Evolutionary conservation across 2,329 filamentous ascomycete species (phyloP), one percentile per base, ranked within the genome.

Genomic region (Sporothrix inflata): DNA sequence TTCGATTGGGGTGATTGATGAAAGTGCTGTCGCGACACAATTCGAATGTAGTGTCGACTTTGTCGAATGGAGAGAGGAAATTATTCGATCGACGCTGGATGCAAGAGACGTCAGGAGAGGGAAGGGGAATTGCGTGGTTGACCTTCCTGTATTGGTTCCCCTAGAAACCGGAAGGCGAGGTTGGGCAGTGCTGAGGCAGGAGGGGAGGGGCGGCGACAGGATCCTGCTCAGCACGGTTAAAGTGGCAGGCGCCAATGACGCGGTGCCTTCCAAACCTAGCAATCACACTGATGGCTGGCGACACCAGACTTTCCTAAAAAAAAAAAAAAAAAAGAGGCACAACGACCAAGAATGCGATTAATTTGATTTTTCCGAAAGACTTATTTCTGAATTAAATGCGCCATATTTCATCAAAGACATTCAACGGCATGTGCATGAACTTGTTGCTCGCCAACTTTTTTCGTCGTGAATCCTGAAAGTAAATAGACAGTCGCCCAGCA

Each of bases 101-200:
- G 27, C 45, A 24, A 34, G 7, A n/a, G 60, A 21, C 7, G 24
- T n/a, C 24, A 45, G 24, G 45, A 67, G 47, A 21, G 27, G 19
- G 34, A 19, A 53, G 30, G 45, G 19, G 42, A 53, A 16, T 27
- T 45, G 60, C n/a, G 38, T 27, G 21, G 38, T 42, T 42, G 57
- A 14, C n/a, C 30, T 65, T 6, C n/a, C 60, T 65, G 11, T 27
- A n/a, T 65, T 24, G 60, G 65, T 67, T 67, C 45, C 65, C 65
- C 65, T 24, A 67, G 65, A 67, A 67, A 67, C 65, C 61, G 65
- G 65, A 67, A 67, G 65, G 65, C 19, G 27, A 67, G 65, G 45
- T 51, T 51, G 65, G 65, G 65, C 65, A 51, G 65, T 67, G 65
- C 65, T 38, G 27, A 19, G 65, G 65, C 65, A 67, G 65, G 65